Conservation (phyloP, 2,329 filamentous ascomycete species). For the Hortaea werneckii region DNA sequence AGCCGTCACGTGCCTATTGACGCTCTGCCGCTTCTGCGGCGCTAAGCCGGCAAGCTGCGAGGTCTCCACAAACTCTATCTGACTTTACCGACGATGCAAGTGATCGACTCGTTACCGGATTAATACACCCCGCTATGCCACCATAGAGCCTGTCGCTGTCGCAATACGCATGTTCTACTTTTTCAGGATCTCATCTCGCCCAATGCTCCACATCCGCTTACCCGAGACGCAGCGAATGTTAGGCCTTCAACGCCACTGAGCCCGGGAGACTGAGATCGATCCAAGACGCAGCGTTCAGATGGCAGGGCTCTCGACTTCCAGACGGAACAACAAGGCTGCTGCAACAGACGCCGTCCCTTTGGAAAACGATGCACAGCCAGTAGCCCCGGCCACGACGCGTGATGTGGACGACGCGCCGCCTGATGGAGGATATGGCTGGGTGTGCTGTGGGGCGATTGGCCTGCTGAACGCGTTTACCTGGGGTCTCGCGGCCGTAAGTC, state of each 20-base stretch:
- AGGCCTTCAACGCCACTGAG: too few relatives aligned
- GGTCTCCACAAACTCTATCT: background rate
- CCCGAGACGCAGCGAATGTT: too few relatives aligned
- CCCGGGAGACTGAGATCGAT: too few relatives aligned
- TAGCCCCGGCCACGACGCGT: background rate
- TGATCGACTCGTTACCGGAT: background rate
- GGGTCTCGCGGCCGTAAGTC: slow-evolving; percentile 15
- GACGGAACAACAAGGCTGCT: background rate
- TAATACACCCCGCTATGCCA: too few relatives aligned
- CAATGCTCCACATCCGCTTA: too few relatives aligned
- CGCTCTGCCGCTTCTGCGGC: background rate
- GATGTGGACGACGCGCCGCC: slow-evolving; percentile 10
- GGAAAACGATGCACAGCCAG: background rate
- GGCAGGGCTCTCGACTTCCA: background rate
- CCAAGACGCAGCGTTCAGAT: background rate
- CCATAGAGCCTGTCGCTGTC: too few relatives aligned
- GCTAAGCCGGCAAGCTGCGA: background rate
- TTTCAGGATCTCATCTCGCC: too few relatives aligned
- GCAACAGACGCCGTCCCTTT: background rate
- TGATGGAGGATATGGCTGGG: slow-evolving; percentile 31
- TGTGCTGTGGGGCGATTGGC: slow-evolving; percentile 19
- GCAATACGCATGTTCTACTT: too few relatives aligned
- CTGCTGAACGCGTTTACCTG: slow-evolving; percentile 25
- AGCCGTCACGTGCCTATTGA: background rate
- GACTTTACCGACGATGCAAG: background rate